phyloP scores from a whole-genome alignment of 2,329 filamentous ascomycete genomes.

The Clarireedia monteithiana region DNA sequence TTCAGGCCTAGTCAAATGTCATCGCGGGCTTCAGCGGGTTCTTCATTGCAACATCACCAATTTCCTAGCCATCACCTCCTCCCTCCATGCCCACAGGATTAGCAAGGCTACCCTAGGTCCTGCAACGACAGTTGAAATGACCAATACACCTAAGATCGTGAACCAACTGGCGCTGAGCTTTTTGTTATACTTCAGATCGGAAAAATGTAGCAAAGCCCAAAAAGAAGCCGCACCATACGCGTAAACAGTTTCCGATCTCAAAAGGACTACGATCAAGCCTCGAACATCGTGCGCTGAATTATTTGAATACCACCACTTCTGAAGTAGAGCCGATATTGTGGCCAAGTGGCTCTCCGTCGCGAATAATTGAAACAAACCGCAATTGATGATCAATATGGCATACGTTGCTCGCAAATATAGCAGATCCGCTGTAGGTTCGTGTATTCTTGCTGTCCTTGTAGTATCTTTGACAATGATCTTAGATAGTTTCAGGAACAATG shows the following conservation, averaged over 20 bases:
- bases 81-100: conserved; percentile 30
- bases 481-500: neutral
- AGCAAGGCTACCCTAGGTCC: conserved; percentile 29
- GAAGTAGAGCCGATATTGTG: conserved; percentile 9
- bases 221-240: conserved; percentile 20
- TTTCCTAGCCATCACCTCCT: conserved; percentile 27
- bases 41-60: neutral
- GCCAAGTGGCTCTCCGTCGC: conserved; percentile 18
- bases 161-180: conserved; percentile 19
- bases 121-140: conserved; percentile 14
- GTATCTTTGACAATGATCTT: neutral
- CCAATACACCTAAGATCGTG: conserved; percentile 17
- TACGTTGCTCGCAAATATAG: conserved; percentile 15
- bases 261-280: neutral
- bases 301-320: neutral
- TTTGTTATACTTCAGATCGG: conserved; percentile 29
- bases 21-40: too few relatives aligned
- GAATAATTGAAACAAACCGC: conserved; percentile 12
- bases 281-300: neutral
- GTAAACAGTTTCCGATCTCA: conserved; percentile 9
- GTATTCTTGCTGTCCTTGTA: neutral
- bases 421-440: conserved; percentile 9
- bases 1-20: too few relatives aligned
- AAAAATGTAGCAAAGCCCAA: conserved; percentile 29
- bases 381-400: neutral